phyloP scores from a whole-genome alignment of 805 yeast species.

The Kuraishia floccosa region DNA sequence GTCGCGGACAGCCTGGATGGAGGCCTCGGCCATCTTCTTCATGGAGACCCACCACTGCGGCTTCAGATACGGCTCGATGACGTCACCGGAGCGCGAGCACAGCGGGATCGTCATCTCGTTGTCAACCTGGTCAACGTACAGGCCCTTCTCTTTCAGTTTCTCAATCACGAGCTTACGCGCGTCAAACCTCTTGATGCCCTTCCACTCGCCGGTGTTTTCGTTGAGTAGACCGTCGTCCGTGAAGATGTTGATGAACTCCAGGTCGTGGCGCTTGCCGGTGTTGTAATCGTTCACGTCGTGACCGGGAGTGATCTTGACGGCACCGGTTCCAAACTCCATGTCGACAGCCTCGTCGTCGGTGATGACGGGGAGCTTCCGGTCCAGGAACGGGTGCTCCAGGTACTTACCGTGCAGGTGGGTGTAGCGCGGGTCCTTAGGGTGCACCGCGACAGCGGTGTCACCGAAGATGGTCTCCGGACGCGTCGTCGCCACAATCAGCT shows the following conservation, averaged over 20 bases:
- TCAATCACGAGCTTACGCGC: conserved; percentile 83
- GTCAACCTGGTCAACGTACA: conserved; percentile 77
- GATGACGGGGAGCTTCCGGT: conserved; percentile 76
- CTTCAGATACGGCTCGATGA: conserved; percentile 91
- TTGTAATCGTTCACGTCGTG: conserved; percentile 96
- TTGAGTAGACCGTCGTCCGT: conserved; percentile 90
- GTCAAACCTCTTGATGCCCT: conserved; percentile 86
- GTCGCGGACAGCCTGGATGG: conserved; percentile 71
- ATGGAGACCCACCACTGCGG: conserved; percentile 99
- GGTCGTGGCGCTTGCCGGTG: conserved; percentile 88
- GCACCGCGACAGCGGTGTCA: conserved; percentile 96
- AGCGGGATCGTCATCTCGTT: conserved; percentile 93
- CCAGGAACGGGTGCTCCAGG: conserved; percentile 83
- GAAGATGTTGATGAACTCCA: conserved; percentile 80
- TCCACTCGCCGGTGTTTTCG: conserved; percentile 89
- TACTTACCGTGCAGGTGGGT: conserved; percentile 90
- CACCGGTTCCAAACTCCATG: conserved; percentile 99
- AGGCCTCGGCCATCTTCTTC: conserved; percentile 77
- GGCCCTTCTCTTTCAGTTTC: conserved; percentile 60
- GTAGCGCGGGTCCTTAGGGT: conserved; percentile 90
- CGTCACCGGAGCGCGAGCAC: conserved; percentile 94
- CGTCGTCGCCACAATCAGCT: conserved; percentile 87
- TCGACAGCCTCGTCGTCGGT: conserved; percentile 92
- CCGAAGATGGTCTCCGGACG: conserved; percentile 99
- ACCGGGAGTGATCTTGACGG: conserved; percentile 97